Evolutionary conservation across 2,329 filamentous ascomycete genomes (phyloP).

Genomic region (Monilinia vaccinii-corymbosi): DNA sequence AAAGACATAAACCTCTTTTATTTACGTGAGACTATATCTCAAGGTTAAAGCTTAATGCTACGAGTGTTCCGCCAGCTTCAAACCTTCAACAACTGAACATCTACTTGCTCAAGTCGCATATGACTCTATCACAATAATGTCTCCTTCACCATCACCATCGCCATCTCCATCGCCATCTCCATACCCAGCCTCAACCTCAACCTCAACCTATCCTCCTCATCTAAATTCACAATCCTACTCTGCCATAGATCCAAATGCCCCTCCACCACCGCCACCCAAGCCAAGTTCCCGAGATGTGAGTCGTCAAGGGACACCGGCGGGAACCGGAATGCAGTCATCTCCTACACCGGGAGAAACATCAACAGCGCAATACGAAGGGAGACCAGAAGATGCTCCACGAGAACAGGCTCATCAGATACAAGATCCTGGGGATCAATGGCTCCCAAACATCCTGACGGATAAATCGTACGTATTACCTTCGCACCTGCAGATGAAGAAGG

Average conservation of each 20-base stretch:
- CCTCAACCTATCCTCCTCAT: conserved; percentile 14
- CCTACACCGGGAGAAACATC: conserved; percentile 22
- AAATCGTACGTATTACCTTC: conserved; percentile 57
- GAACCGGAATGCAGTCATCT: conserved; percentile 28
- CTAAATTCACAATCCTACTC: conserved; percentile 30
- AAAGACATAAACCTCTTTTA: no score
- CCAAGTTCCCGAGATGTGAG: conserved; percentile 60
- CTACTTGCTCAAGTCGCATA: no score
- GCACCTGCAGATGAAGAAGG: neutral
- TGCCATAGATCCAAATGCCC: conserved; percentile 38
- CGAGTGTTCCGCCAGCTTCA: no score
- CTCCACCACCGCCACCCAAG: conserved; percentile 65
- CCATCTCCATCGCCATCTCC: no score
- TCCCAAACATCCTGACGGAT: conserved; percentile 66
- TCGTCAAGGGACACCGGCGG: conserved; percentile 54
- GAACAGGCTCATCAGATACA: conserved; percentile 32
- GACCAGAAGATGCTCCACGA: conserved; percentile 12
- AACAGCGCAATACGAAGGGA: conserved; percentile 12
- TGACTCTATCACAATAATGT: conserved; percentile 6
- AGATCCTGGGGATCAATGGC: conserved; percentile 64
- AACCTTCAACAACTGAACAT: no score
- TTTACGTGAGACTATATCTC: no score
- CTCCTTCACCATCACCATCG: conserved; percentile 21
- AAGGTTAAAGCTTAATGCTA: no score
- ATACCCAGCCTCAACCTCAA: no score